Percentiles rank a stretch among this genome's conserved stretches.
phyloP scores from a whole-genome alignment of 2,329 filamentous ascomycete genomes.

The Aureobasidium sp. region DNA sequence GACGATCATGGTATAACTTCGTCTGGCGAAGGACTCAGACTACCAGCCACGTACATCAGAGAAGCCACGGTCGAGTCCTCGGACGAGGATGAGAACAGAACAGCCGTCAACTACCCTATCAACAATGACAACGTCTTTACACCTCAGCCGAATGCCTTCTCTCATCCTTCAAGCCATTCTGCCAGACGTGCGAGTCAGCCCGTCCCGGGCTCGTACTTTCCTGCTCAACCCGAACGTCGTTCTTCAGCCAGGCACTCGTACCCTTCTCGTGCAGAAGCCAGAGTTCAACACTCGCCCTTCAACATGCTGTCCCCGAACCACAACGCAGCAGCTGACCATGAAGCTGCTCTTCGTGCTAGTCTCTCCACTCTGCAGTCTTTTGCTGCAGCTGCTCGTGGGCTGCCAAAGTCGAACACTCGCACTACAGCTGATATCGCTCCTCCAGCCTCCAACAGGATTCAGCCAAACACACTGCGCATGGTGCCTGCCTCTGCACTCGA shows the following conservation, averaged over 20 bases:
- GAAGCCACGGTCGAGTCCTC: slow-evolving; percentile 29
- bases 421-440: slow-evolving; percentile 21
- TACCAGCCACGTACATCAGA: slow-evolving; percentile 11
- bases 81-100: slow-evolving; percentile 59
- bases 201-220: slow-evolving; percentile 40
- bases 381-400: slow-evolving; percentile 76
- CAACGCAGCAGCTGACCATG: slow-evolving; percentile 68
- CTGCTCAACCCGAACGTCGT: slow-evolving; percentile 28
- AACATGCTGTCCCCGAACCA: slow-evolving; percentile 67
- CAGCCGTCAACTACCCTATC: slow-evolving; percentile 62
- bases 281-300: slow-evolving; percentile 48
- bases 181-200: slow-evolving; percentile 42
- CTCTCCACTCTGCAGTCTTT: slow-evolving; percentile 95
- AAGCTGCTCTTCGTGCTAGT: slow-evolving; percentile 84
- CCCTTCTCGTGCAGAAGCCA: slow-evolving; percentile 29
- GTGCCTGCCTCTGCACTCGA: slow-evolving; percentile 52
- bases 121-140: slow-evolving; percentile 55
- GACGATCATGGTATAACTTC: slow-evolving; percentile 65
- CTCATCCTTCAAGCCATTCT: slow-evolving; percentile 58
- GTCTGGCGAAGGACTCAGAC: slow-evolving; percentile 48
- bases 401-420: slow-evolving; percentile 55
- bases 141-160: slow-evolving; percentile 87
- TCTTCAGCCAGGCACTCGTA: slow-evolving; percentile 27
- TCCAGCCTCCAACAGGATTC: slow-evolving; percentile 31
- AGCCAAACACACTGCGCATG: slow-evolving; percentile 49